Evolutionary conservation across 2,329 filamentous ascomycete species (phyloP).

Genomic region (Diaporthe velutina): DNA sequence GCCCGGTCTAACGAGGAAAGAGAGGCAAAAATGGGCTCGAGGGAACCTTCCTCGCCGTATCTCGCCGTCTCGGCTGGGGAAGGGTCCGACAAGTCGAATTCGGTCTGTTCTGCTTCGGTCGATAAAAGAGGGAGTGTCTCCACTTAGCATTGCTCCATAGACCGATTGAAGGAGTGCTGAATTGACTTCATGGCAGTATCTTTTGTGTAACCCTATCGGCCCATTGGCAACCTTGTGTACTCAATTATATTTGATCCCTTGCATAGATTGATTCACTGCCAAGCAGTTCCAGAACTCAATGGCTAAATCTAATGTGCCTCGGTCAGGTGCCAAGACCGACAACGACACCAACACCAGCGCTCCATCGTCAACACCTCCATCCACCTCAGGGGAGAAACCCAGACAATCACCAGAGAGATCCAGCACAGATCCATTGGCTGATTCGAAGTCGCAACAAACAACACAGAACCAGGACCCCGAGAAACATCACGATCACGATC

Average conservation of each 20-base stretch:
- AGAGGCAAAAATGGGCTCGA: neutral
- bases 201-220: constrained; percentile 20
- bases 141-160: neutral
- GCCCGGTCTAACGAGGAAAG: too few relatives aligned
- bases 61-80: neutral
- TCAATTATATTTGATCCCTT: neutral
- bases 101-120: neutral
- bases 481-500: neutral
- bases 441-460: neutral
- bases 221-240: neutral
- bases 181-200: neutral
- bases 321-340: neutral
- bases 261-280: constrained; percentile 13
- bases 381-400: constrained; percentile 1
- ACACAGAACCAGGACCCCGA: neutral
- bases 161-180: neutral
- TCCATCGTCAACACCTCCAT: neutral
- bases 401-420: neutral
- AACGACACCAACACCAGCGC: neutral
- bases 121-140: neutral
- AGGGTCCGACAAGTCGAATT: neutral
- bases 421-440: neutral
- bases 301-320: neutral
- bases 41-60: neutral
- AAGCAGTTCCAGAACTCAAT: constrained; percentile 1